Conservation (phyloP, 108 stramenopile genomes). For the Cyclotella kingstonii region DNA sequence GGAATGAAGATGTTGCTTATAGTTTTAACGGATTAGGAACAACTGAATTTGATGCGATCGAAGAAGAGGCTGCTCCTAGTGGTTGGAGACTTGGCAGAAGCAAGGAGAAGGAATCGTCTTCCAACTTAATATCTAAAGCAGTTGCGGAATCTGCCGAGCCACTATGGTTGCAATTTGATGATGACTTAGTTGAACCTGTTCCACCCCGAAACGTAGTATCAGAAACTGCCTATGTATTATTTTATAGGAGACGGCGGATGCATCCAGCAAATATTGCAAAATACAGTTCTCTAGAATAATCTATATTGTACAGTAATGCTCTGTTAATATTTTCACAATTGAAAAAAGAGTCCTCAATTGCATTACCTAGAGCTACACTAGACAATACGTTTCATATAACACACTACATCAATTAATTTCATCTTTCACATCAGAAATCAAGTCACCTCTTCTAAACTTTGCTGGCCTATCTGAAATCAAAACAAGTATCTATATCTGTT, state of each 20-base stretch:
- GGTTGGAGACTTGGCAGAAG: slow-evolving; percentile 70
- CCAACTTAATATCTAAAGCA: slow-evolving; percentile 53
- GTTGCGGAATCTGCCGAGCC: slow-evolving; percentile 73
- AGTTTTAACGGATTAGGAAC: slow-evolving; percentile 66
- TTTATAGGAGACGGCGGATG: slow-evolving; percentile 85
- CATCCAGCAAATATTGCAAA: slow-evolving; percentile 83
- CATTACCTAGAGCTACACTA: no score
- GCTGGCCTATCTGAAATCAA: no score
- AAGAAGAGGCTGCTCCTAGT: slow-evolving; percentile 47
- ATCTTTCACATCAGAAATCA: no score
- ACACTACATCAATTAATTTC: no score
- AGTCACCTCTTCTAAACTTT: no score
- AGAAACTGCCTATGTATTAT: slow-evolving; percentile 92
- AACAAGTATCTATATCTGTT: no score
- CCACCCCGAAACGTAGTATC: slow-evolving; percentile 79
- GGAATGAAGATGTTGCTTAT: slow-evolving; percentile 83
- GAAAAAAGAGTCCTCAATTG: no score
- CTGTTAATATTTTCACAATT: no score
- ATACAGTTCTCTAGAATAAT: slow-evolving; percentile 70
- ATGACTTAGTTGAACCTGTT: slow-evolving; percentile 90
- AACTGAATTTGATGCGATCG: slow-evolving; percentile 25
- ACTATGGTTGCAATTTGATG: slow-evolving; percentile 94
- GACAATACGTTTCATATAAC: no score
- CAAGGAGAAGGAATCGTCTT: slow-evolving; percentile 63
- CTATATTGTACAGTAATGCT: not conserved